These are phyloP conservation scores for Cordyceps fumosorosea DNA, from an alignment of 2,329 filamentous ascomycete genomes.

Conservation along the genomic window DNA sequence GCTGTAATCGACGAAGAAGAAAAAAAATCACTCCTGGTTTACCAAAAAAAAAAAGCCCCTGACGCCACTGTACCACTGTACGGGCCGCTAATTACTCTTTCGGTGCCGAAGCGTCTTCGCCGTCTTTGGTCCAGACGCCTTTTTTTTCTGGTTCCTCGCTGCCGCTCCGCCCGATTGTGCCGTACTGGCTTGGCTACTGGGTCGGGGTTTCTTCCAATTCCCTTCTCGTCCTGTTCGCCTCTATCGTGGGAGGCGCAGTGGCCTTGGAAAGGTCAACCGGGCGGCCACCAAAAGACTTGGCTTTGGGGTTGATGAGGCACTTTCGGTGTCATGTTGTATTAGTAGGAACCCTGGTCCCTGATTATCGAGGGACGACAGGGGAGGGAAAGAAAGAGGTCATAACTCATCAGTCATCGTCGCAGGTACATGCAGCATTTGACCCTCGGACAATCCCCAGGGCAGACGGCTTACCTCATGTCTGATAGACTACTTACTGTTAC, in stretches of 20 bases:
- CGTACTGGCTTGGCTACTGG: neutral
- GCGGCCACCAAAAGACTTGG: neutral
- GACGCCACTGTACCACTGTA: conserved; percentile 4
- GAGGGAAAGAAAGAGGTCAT: neutral
- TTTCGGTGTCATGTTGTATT: neutral
- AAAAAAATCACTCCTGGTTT: neutral
- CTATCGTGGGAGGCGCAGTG: neutral
- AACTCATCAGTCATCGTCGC: neutral
- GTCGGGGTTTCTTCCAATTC: neutral
- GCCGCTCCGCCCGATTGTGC: conserved; percentile 5
- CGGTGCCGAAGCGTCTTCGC: conserved; percentile 4
- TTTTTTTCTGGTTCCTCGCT: neutral
- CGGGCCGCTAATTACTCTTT: conserved; percentile 10
- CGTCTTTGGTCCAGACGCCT: conserved; percentile 5
- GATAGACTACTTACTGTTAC: neutral
- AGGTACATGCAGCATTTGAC: neutral
- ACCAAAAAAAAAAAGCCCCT: conserved; percentile 9
- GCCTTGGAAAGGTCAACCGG: neutral
- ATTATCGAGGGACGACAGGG: neutral
- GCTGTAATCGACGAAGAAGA: neutral
- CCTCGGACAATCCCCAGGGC: neutral
- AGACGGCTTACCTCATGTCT: neutral
- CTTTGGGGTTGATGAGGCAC: neutral
- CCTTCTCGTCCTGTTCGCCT: neutral
- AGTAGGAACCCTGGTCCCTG: neutral